These are phyloP conservation scores for Grifola frondosa DNA, from an alignment of 1,284 basidiomycete genomes.

Conservation along the genomic window DNA sequence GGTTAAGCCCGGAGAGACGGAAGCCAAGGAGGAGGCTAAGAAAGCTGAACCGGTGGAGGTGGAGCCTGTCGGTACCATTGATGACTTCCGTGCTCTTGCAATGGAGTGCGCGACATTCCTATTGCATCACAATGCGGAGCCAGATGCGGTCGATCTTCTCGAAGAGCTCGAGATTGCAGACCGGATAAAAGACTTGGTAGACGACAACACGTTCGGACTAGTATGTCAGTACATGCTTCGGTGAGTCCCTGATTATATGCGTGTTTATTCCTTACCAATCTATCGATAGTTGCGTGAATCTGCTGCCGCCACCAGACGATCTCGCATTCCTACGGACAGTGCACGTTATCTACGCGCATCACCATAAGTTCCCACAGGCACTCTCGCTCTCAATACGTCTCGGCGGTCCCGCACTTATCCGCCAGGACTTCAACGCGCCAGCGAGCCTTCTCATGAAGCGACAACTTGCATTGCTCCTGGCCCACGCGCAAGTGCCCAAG, in stretches of 20 bases:
- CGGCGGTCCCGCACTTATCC: slow-evolving; percentile 77
- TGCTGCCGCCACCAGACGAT: slow-evolving; percentile 93
- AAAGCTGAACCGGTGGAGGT: slow-evolving; percentile 25
- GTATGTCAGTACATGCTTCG: slow-evolving; percentile 98
- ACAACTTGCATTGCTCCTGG: slow-evolving; percentile 91
- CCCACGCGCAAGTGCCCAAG: slow-evolving; percentile 86
- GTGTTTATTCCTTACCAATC: slow-evolving; percentile 2
- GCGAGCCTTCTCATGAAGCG: slow-evolving; percentile 91
- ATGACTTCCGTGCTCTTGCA: slow-evolving; percentile 77
- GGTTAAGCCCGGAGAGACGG: slow-evolving; percentile 31
- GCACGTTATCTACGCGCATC: slow-evolving; percentile 86
- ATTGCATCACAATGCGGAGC: slow-evolving; percentile 93
- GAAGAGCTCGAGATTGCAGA: slow-evolving; percentile 92
- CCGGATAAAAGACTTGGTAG: slow-evolving; percentile 73
- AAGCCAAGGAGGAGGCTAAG: slow-evolving; percentile 24
- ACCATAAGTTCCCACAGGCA: slow-evolving; percentile 89
- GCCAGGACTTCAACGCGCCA: slow-evolving; percentile 82
- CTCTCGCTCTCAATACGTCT: slow-evolving; percentile 85
- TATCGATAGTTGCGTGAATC: slow-evolving; percentile 73
- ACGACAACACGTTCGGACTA: slow-evolving; percentile 84
- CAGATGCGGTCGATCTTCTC: slow-evolving; percentile 94
- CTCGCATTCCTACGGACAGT: slow-evolving; percentile 86
- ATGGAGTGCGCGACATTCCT: slow-evolving; percentile 89
- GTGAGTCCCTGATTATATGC: slow-evolving; percentile 42
- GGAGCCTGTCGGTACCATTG: slow-evolving; percentile 64